Evolutionary conservation across 2,329 filamentous ascomycete genomes (phyloP), one percentile per base, ranked within the genome.

Genomic region (Neonectria coccinea): DNA sequence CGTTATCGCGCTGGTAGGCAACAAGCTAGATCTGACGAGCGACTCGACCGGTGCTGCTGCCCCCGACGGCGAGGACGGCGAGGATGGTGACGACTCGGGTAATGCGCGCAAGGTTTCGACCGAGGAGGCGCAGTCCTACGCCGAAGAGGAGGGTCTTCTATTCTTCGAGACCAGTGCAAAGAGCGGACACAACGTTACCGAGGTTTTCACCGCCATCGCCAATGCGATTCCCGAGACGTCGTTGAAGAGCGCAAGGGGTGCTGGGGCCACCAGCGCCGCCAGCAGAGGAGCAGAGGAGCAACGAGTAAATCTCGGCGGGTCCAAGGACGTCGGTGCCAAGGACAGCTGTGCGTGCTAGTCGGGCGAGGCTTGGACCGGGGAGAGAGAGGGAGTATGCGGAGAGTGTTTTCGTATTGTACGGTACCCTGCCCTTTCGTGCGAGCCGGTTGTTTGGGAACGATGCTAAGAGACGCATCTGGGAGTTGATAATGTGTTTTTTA

Each of bases 151-250:
- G 81, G 89, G 91, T 59, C 83, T 99, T 70, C 80, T 99, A 69
- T 99, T 99, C 84, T 98, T 97, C 79, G 96, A 99, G 85, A 99
- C 96, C 16, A 97, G 93, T 78, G 96, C 96, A 52, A 99, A 99
- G 89, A 96, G 93, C 4, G 96, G 96, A 27, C 88, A 92, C 77
- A 97, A 97, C 79, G 96, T 99, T 42, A 89, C 91, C 57, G 95
- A 97, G 74, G 96, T 99, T 33, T 99, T 99, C 78, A 97, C 94
- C 50, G 96, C 96, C 33, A 99, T 99, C 77, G 96, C 96, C 65
- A 98, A 98, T 77, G 94, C 94, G 44, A 99, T 99, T 74, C 96
- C 96, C 2, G 96, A 99, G 85, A 97, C 94, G 56, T 97, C 93
- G 67, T 83, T 98, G 78, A 98, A 98, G 88, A 94, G 91, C 55